A percentile compares a stretch with the other conserved stretches of the same genome.
These are phyloP conservation scores for Pseudopyricularia cyperi DNA, from an alignment of 2,329 filamentous ascomycete genomes.

Conservation along the genomic window DNA sequence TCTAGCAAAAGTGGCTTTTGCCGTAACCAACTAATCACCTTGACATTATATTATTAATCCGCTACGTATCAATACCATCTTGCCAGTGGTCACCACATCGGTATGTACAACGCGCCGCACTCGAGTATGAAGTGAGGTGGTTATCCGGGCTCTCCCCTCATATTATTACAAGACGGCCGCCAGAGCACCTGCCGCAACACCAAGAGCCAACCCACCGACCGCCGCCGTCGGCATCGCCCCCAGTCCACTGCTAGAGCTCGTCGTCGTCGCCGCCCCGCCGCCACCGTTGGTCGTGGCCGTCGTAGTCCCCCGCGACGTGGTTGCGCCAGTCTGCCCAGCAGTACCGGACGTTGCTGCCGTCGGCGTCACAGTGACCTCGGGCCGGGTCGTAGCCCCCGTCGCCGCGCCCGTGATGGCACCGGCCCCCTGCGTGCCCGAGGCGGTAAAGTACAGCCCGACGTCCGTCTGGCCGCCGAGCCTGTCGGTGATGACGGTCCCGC, in stretches of 20 bases:
- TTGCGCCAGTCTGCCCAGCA: not conserved
- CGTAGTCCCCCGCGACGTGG: not conserved
- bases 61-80: no score
- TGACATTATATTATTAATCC: no score
- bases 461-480: slow-evolving; percentile 19
- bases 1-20: no score
- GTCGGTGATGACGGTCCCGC: slow-evolving; percentile 9
- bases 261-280: not conserved
- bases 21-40: no score
- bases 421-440: slow-evolving; percentile 16
- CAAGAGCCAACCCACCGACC: not conserved
- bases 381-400: slow-evolving; percentile 17
- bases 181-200: not conserved
- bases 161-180: not conserved
- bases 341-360: not conserved
- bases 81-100: no score
- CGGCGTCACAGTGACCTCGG: not conserved
- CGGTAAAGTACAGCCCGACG: slow-evolving; percentile 27
- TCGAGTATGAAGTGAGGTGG: no score
- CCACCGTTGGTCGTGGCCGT: not conserved
- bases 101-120: no score
- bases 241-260: not conserved
- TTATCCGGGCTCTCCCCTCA: no score
- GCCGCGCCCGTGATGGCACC: slow-evolving; percentile 27
- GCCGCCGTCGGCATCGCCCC: not conserved